Evolutionary conservation across 176 grass and related monocot genomes (phyloP).

Genomic region (Bromus sterilis): DNA sequence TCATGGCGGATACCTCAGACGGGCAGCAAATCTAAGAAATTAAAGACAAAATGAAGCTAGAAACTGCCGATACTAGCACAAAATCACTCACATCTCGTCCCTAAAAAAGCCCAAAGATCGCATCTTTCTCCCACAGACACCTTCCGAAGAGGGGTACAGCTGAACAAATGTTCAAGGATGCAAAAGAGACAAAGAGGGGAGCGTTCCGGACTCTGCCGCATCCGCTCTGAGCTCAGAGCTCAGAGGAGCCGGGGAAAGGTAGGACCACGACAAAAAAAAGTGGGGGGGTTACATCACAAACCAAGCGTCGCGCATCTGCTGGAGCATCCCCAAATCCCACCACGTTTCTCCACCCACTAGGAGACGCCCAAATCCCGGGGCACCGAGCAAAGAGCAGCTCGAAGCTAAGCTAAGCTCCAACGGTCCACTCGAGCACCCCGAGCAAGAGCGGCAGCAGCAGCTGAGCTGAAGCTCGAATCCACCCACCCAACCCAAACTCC

Average conservation of each 20-base stretch:
- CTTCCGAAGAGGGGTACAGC: not conserved
- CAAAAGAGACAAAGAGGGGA: not conserved
- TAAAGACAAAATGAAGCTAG: not conserved
- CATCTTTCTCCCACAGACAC: not conserved
- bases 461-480: constrained; percentile 39
- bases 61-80: not conserved
- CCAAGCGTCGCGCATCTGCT: constrained; percentile 26
- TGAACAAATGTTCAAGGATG: constrained; percentile 13
- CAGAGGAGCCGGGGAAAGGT: not conserved
- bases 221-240: constrained; percentile 8
- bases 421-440: not conserved
- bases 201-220: not conserved
- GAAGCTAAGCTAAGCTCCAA: not conserved
- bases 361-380: constrained; percentile 19
- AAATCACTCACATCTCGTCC: not conserved
- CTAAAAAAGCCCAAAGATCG: constrained; percentile 13
- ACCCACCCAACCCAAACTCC: constrained; percentile 14
- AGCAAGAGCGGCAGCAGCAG: not conserved
- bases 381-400: constrained; percentile 7
- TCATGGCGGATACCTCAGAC: not conserved
- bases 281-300: not conserved
- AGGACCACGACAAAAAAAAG: constrained; percentile 1
- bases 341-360: constrained; percentile 10
- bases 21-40: constrained; percentile 7
- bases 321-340: constrained; percentile 37